Evolutionary conservation across 2,329 filamentous ascomycete species (phyloP).

Genomic region (Alternaria arbusti): DNA sequence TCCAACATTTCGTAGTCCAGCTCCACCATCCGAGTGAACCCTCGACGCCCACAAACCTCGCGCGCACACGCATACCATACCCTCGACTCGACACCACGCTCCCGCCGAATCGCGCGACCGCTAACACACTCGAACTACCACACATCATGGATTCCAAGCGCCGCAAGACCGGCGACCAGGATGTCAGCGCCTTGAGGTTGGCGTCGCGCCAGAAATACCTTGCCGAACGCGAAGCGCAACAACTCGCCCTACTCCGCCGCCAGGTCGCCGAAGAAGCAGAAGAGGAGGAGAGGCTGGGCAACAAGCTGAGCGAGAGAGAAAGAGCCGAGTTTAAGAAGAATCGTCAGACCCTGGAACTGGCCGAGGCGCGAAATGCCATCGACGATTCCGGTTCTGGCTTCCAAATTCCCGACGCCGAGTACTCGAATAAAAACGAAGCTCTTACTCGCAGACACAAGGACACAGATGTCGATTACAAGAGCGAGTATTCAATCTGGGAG

Average conservation of each 20-base stretch:
- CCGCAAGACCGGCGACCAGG: slow-evolving; percentile 32
- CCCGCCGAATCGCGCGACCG: background rate
- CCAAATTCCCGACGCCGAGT: slow-evolving; percentile 83
- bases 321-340: slow-evolving; percentile 87
- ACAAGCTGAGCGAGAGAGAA: slow-evolving; percentile 77
- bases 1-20: slow-evolving; percentile 11
- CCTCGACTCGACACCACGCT: background rate
- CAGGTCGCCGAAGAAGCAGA: slow-evolving; percentile 88
- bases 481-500: too few relatives aligned
- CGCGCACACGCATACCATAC: background rate
- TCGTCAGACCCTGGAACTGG: slow-evolving; percentile 75
- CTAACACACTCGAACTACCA: background rate
- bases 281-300: slow-evolving; percentile 73
- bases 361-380: slow-evolving; percentile 83
- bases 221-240: slow-evolving; percentile 87
- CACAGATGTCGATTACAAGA: slow-evolving; percentile 80
- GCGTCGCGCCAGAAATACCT: slow-evolving; percentile 91
- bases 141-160: slow-evolving; percentile 38
- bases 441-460: slow-evolving; percentile 88
- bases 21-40: background rate
- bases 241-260: slow-evolving; percentile 82
- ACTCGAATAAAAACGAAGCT: slow-evolving; percentile 90
- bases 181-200: slow-evolving; percentile 76
- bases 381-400: slow-evolving; percentile 89
- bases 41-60: background rate